Percentiles rank a stretch among this genome's conserved stretches.
Evolutionary conservation across 306 rosid species (phyloP).

Genomic region (Glycine soja): DNA sequence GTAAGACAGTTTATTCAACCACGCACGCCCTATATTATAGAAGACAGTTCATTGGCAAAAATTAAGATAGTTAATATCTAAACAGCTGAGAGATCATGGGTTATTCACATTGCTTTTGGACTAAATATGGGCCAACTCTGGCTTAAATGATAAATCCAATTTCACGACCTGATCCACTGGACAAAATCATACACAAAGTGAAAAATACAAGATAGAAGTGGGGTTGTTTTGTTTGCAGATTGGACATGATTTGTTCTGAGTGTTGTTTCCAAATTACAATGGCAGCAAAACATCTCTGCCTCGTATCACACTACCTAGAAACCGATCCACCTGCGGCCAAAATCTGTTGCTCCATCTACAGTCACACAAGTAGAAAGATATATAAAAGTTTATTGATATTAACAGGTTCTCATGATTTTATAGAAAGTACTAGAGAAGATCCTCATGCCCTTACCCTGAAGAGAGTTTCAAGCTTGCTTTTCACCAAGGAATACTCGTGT

Average conservation of each 20-base stretch:
- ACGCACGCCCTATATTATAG: not conserved
- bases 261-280: constrained; percentile 19
- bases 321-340: constrained; percentile 46
- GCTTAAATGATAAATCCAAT: constrained; percentile 32
- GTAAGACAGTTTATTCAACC: not conserved
- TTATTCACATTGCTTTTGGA: constrained; percentile 38
- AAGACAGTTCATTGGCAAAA: not conserved
- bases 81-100: constrained; percentile 7
- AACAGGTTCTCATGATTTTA: not conserved
- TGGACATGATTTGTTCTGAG: constrained; percentile 22
- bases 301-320: constrained; percentile 31
- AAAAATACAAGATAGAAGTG: constrained; percentile 39
- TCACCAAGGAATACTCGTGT: constrained; percentile 66
- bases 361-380: constrained; percentile 35
- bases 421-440: constrained; percentile 16
- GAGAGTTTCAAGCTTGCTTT: constrained; percentile 74
- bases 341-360: constrained; percentile 69
- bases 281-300: constrained; percentile 29
- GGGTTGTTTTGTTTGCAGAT: constrained; percentile 31
- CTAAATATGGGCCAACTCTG: constrained; percentile 3
- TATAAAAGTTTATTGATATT: constrained; percentile 11
- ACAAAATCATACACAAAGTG: constrained; percentile 42
- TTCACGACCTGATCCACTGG: constrained; percentile 19
- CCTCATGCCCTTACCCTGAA: constrained; percentile 62
- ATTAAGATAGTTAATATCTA: not conserved